Evolutionary conservation across 129 eudicot species (phyloP), one percentile per base, ranked within the genome.

Genomic region (Dittrichia graveolens): DNA sequence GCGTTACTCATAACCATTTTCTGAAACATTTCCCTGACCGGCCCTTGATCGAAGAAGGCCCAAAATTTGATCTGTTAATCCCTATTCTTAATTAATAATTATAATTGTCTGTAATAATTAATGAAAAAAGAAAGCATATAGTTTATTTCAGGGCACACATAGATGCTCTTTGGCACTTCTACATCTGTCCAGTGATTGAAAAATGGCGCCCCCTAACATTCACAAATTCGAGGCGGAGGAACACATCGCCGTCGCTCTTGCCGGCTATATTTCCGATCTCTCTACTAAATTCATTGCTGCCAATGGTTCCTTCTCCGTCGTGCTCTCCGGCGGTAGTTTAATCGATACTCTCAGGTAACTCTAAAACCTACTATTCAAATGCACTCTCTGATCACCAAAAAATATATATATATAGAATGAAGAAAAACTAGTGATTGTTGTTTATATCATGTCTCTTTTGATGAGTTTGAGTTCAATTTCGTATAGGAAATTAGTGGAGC

Each of bases 291-390:
- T 71, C 59, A 71, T 85, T 74, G 77, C 79, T 38, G 82, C 77
- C 41, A 82, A 91, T 63, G 96, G 89, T 10, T 91, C 96, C 12
- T 87, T 93, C 81, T 77, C 90, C 18, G 87, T 93, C 41, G 96
- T 87, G 14, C 70, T 89, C 1, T 89, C 98, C 19, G 98, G 98
- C 8, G 96, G 98, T 60, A 65, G 89, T 38, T 74, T 89, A 42
- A 89, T 93, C 38, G 85, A 93, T 48, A 87, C 98, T 24, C 74
- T 89, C 65, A 89, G 98, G 98, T 87, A 59, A 50, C 58, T 5
- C 0, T 49, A 12, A 3, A 48, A 18, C 53, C 53, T 49, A 47
- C 24, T 0, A 6, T 47, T 40, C 43, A 62, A 61, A 61, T 48
- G 49, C 52, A 49, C 24, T 48, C 69, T 60, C 34, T 11, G 9